Evolutionary conservation across 495 filamentous ascomycete genomes (phyloP).

Genomic region (Xylaria bambusicola): DNA sequence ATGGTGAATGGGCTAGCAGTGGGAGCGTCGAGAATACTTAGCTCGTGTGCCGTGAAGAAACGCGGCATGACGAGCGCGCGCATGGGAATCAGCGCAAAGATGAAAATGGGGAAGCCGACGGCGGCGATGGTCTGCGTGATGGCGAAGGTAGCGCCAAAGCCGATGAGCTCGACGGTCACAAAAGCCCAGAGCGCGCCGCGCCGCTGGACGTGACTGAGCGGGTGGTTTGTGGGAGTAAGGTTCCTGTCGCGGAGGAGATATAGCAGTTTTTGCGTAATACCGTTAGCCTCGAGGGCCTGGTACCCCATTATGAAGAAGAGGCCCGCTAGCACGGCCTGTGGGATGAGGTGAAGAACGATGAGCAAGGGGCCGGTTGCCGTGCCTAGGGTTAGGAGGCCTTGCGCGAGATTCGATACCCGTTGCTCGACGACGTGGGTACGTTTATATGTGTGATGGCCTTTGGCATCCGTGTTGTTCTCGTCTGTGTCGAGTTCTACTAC

Average conservation of each 20-base stretch:
- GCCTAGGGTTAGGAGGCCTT: constrained; percentile 80
- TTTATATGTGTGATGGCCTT: constrained; percentile 54
- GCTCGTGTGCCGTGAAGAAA: constrained; percentile 68
- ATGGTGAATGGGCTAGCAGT: constrained; percentile 85
- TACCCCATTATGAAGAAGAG: constrained; percentile 95
- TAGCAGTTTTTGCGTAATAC: constrained; percentile 78
- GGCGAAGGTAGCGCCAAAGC: constrained; percentile 87
- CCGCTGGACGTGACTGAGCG: constrained; percentile 62
- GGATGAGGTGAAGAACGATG: constrained; percentile 79
- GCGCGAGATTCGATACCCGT: constrained; percentile 80
- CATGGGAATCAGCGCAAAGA: constrained; percentile 76
- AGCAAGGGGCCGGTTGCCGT: constrained; percentile 89
- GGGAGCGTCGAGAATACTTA: constrained; percentile 71
- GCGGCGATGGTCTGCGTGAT: constrained; percentile 94
- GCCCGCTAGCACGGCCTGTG: constrained; percentile 83
- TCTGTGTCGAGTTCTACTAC: constrained; percentile 57
- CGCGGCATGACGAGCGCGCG: constrained; percentile 71
- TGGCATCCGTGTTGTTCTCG: constrained; percentile 56
- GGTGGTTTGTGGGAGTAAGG: constrained; percentile 65
- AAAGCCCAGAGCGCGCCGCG: constrained; percentile 72
- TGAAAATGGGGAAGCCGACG: constrained; percentile 90
- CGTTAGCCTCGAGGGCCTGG: constrained; percentile 77
- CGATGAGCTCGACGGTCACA: constrained; percentile 72
- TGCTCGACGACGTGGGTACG: constrained; percentile 85
- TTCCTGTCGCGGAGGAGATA: constrained; percentile 69